Base-by-base conservation (phyloP, 306 rosid species). In the Clitoria ternatea region DNA sequence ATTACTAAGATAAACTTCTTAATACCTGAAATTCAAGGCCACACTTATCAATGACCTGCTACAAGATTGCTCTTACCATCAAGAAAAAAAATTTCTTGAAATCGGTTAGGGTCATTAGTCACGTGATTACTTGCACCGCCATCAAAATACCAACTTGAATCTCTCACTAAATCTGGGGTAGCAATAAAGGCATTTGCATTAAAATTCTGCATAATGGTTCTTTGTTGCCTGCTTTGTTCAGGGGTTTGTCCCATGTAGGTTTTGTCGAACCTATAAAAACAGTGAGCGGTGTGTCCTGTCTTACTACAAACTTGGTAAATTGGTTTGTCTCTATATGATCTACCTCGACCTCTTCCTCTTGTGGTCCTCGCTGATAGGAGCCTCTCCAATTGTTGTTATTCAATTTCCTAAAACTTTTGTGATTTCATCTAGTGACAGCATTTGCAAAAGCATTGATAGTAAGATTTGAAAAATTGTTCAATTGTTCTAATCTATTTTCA, bases 11-110 rank as follows among this genome's bases (percentile, higher is more conserved):
- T 56, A 52, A 47, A 77, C 24, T n/a, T 17, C 45, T 40, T 5
- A 36, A 63, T 85, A 90, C 98, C 98, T 80, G 82, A 84, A 92
- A 88, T 40, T 19, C 64, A 66, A 92, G 71, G 76, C 76, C 59
- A 69, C 80, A 88, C 42, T 83, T 84, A 40, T 83, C 90, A 52
- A 90, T 86, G 32, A 92, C 36, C 60, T 11, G 26, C 18, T 2
- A 10, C 9, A 11, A 53, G 29, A 24, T 12, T 13, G 1, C 3
- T 53, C 36, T 24, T 53, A 53, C 61, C 19, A 53, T 24, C 19
- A 53, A 2, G n/a, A 1, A 22, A 11, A 1, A 20, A 17, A 6
- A 5, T 1, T 0, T 47, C 23, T 7, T 47, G 53, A 8, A 47
- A 15, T 3, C 2, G 24, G 18, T 47, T 17, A 4, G 53, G 18